These are phyloP conservation scores for Crithidia fasciculata DNA, from an alignment of 208 protist species.

Conservation along the genomic window DNA sequence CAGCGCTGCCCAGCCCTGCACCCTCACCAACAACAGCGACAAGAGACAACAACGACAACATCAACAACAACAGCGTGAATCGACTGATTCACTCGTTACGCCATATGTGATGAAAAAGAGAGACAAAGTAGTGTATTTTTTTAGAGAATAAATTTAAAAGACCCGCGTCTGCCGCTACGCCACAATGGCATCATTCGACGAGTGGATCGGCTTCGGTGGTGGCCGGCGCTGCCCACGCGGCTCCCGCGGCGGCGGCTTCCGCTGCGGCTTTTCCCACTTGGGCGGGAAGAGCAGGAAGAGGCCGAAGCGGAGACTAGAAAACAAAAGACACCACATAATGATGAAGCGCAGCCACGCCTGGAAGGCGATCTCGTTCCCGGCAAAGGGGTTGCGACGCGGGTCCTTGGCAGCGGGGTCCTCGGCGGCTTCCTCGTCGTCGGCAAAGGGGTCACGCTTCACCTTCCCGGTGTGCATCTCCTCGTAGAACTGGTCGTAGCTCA, in stretches of 20 bases:
- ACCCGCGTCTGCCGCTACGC: slow-evolving; percentile 13
- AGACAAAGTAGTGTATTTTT: no score
- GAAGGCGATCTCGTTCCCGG: slow-evolving; percentile 78
- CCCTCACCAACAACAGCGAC: no score
- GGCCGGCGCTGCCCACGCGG: slow-evolving; percentile 39
- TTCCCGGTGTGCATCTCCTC: slow-evolving; percentile 91
- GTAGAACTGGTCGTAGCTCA: slow-evolving; percentile 91
- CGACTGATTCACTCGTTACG: no score
- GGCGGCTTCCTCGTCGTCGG: slow-evolving; percentile 69
- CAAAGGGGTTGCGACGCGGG: slow-evolving; percentile 80
- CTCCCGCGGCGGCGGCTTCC: slow-evolving; percentile 74
- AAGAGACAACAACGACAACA: no score
- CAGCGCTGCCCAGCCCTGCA: no score
- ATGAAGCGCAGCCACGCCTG: slow-evolving; percentile 91
- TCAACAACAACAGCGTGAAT: no score
- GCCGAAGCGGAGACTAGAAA: slow-evolving; percentile 61
- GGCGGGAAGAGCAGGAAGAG: slow-evolving; percentile 88
- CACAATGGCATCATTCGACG: slow-evolving; percentile 31
- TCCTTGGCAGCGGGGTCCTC: slow-evolving; percentile 47
- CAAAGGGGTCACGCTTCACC: slow-evolving; percentile 80
- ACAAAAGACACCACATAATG: slow-evolving; percentile 82
- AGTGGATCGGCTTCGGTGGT: slow-evolving; percentile 71
- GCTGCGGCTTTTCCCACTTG: slow-evolving; percentile 67
- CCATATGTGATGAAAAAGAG: no score
- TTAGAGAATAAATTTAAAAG: no score